Conservation (phyloP, 805 yeast genomes). For the Barnettozyma californica region DNA sequence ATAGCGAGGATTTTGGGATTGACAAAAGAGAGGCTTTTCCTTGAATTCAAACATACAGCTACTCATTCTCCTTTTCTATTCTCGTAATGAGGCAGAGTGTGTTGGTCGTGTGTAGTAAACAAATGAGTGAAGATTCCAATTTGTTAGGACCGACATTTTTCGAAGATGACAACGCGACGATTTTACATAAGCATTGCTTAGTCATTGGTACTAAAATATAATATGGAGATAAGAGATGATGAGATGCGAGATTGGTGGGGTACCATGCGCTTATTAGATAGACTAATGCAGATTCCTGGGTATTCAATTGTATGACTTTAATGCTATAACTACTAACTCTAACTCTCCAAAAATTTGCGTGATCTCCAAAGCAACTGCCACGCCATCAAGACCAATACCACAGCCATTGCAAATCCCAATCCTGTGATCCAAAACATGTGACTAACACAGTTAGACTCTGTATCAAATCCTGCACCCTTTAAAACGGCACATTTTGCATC, state of each 20-base stretch:
- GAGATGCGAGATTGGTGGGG: neutral
- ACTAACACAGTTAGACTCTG: slow-evolving; percentile 13
- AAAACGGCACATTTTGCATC: slow-evolving; percentile 35
- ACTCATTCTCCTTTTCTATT: slow-evolving; percentile 11
- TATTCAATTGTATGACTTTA: neutral
- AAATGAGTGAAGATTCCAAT: neutral
- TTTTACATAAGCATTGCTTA: neutral
- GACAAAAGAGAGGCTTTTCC: neutral
- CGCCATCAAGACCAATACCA: slow-evolving; percentile 12
- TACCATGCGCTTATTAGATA: no score
- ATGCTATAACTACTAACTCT: neutral
- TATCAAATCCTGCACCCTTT: neutral
- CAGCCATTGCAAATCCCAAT: slow-evolving; percentile 11
- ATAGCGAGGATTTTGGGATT: neutral
- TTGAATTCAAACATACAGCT: slow-evolving; percentile 9
- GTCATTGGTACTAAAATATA: neutral
- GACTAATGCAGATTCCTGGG: neutral
- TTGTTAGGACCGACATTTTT: slow-evolving; percentile 1
- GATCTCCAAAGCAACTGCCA: slow-evolving; percentile 20
- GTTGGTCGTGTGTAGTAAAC: neutral
- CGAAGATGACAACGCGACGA: slow-evolving; percentile 17
- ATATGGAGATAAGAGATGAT: no score
- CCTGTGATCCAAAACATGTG: slow-evolving; percentile 17
- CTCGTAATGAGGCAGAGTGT: neutral
- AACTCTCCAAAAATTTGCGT: neutral